Evolutionary conservation across 164 flowering plant genomes (phyloP), one percentile per base, ranked within the genome.

Genomic region (Vitis cinerea): DNA sequence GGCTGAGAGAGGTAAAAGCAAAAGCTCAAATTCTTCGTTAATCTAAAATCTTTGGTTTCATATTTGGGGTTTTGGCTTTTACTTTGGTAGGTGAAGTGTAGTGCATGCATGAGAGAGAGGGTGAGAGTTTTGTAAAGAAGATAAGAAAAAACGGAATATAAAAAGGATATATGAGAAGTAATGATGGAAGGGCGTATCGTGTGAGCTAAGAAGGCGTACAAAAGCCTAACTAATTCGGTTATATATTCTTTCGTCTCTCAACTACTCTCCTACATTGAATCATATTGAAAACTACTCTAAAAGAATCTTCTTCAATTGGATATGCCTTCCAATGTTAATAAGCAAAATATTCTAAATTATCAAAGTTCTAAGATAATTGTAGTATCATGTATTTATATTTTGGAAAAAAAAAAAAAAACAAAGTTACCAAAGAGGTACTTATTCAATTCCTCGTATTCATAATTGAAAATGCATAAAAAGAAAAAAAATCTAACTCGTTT

Each of bases 81-180:
- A 65, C 53, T 66, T 67, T 69, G 86, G 89, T 83, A 80, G 89
- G 86, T 85, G 75, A 83, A 66, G 48, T 68, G 78, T 74, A 73
- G 71, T 27, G 64, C 66, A 69, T 80, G 88, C 81, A 83, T 85
- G 86, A 80, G 72, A 75, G 70, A 70, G 73, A 75, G 70, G 65
- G 19, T 19, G 44, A 37, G 44, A 37, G 44, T 37, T 37, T 37
- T 6, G 14, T 30, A 54, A 14, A 12, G 19, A 65, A 3, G 16
- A 10, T 8, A 52, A 53, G 61, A 64, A 59, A 61, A 37, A 37
- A 37, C 44, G 9, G 17, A 51, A 50, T 3, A 13, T 54, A 11
- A 14, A 54, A 65, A 60, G 3, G 13, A 31, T 50, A 49, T 17
- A 19, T n/a, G 52, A 54, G 60, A 44, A 19, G 70, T 58, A 52